Base-by-base conservation (phyloP, 108 stramenopile genomes). In the Nitzschia sp. region DNA sequence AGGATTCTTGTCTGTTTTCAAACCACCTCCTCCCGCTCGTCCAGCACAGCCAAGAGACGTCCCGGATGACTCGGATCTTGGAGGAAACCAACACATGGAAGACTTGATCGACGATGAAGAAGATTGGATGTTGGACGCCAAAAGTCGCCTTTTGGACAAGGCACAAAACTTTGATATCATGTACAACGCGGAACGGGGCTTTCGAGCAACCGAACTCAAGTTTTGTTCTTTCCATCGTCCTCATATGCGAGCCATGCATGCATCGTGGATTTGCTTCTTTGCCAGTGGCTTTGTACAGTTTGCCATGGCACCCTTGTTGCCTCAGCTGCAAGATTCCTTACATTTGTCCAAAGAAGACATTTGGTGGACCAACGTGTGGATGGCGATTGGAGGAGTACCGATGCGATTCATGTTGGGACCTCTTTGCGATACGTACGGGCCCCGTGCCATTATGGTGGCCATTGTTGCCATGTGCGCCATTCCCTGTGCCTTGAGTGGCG, bases 181-280 rank as follows among this genome's bases (percentile, higher is more conserved):
- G 11, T 24, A 51, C 39, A 77, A 77, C 62, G 71, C 78, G 0
- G 73, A 76, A 55, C 82, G 85, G 53, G 80, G 80, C 59, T 84
- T 82, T 78, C 81, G 80, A 60, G 83, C 83, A 25, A 89, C 75
- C 20, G 79, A 82, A 65, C 69, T 92, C 44, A 75, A 77, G 69
- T 65, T 92, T 5, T 66, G 41, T 8, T 64, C 52, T 34, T 73
- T 78, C 57, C 57, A 57, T 22, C 82, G 86, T 26, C 89, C 89
- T 10, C 86, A 90, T 75, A 91, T 88, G 90, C 84, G 92, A 42
- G 89, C 87, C 51, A 88, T 92, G 64, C 89, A 92, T 76, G 78
- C 78, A 62, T 76, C 80, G 14, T 92, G 91, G 91, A 57, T 84
- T 3, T 80, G 76, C 41, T 88, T 90, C 76, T 90, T 93, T 76